Percentiles rank a stretch among this genome's conserved stretches.
Conservation (phyloP, 2,329 filamentous ascomycete species). For the Phaeosphaeria sp. region DNA sequence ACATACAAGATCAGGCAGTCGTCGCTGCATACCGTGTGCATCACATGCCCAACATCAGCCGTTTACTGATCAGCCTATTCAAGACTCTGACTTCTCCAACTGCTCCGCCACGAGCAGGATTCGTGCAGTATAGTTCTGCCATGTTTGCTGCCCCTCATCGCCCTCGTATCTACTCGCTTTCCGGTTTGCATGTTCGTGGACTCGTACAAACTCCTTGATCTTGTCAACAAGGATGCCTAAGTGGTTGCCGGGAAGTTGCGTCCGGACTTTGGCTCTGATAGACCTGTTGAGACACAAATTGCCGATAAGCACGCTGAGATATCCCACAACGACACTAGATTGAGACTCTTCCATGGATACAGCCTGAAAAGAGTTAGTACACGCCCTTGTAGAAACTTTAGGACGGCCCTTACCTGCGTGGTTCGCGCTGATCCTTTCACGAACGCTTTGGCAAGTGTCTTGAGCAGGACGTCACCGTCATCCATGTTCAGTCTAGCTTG, state of each 20-base stretch:
- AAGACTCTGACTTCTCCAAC: conserved; percentile 41
- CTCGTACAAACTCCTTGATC: conserved; percentile 67
- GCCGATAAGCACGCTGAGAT: conserved; percentile 82
- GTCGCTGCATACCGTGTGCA: neutral
- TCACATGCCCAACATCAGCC: conserved; percentile 4
- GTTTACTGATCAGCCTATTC: conserved; percentile 2
- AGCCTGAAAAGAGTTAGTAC: conserved; percentile 49
- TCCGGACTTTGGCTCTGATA: conserved; percentile 52
- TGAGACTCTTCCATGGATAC: conserved; percentile 71
- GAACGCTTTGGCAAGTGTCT: conserved; percentile 69
- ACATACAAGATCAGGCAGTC: conserved; percentile 9
- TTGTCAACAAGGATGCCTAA: conserved; percentile 61
- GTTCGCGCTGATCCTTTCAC: conserved; percentile 69
- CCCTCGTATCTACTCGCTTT: conserved; percentile 53
- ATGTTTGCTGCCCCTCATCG: conserved; percentile 55
- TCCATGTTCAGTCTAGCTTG: conserved; percentile 53
- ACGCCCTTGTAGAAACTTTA: neutral
- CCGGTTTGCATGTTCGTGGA: conserved; percentile 65
- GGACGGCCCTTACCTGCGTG: conserved; percentile 65
- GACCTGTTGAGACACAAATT: conserved; percentile 71
- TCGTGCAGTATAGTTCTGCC: conserved; percentile 59
- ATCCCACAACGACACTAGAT: conserved; percentile 83
- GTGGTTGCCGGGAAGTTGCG: conserved; percentile 53
- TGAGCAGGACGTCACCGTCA: conserved; percentile 57
- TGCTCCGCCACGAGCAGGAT: conserved; percentile 60